A percentile compares a stretch with the other conserved stretches of the same genome.
Conservation (phyloP, 2,329 filamentous ascomycete genomes). For the Hypoxylon sp. region DNA sequence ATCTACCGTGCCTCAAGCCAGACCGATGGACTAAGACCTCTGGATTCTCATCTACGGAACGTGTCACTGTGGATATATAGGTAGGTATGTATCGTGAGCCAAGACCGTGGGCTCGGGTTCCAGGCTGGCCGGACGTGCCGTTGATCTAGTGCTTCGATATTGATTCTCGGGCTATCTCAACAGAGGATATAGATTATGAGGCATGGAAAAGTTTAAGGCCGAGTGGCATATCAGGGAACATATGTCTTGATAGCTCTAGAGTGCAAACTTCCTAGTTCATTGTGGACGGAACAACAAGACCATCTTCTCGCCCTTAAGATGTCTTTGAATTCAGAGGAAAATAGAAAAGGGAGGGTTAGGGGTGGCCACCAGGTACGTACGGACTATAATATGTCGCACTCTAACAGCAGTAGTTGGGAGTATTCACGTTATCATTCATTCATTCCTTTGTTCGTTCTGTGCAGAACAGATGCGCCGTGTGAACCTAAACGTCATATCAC, state of each 20-base stretch:
- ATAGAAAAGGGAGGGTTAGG: too few relatives aligned
- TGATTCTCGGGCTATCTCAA: background rate
- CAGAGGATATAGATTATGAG: background rate
- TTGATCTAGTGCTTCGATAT: background rate
- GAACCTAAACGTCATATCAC: background rate
- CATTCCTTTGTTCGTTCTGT: background rate
- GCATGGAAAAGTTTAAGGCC: background rate
- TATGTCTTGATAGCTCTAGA: background rate
- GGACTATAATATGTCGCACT: too few relatives aligned
- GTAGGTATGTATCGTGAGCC: conserved; percentile 22
- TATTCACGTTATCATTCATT: background rate
- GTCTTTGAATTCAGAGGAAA: background rate
- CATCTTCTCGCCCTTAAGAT: background rate
- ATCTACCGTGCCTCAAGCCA: conserved; percentile 15
- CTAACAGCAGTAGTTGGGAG: background rate
- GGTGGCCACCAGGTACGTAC: too few relatives aligned
- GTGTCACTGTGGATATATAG: conserved; percentile 4
- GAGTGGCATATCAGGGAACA: background rate
- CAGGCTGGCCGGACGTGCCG: background rate
- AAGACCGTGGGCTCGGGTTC: conserved; percentile 26
- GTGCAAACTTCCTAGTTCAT: background rate
- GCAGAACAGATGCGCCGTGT: background rate
- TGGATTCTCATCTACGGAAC: conserved; percentile 11
- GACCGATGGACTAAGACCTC: background rate
- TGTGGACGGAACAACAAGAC: background rate